Evolutionary conservation across 208 protist species (phyloP), one percentile per base, ranked within the genome.

Genomic region (Trypanosoma boissoni): DNA sequence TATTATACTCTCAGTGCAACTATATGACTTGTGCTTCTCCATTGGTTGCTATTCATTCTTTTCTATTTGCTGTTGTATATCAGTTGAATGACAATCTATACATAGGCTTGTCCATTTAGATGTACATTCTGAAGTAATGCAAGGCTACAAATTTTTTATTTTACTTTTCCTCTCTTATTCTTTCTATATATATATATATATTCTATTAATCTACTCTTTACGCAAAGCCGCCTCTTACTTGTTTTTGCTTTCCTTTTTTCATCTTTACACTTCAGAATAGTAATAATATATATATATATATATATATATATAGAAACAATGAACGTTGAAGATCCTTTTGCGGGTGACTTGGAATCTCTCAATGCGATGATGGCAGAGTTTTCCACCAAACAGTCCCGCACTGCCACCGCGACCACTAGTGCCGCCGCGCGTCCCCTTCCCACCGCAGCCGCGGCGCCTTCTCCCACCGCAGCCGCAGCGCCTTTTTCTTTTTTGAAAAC

Each of bases 261-360:
- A 59, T 58, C 43, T 44, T 42, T 28, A n/a, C n/a, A n/a, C n/a
- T n/a, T n/a, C n/a, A n/a, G n/a, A n/a, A 21, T 10, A 6, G 10
- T 10, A 31, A 14, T 44, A 44, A 1, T 62, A n/a, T 53, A 21
- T 41, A 42, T 34, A 10, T 36, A 16, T 24, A 52, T 36, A 29
- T 32, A 52, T 16, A 16, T 52, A 34, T 8, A 31, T 39, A 12
- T 39, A 34, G 23, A 48, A 9, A 9, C 50, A 29, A 90, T 90
- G 83, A 83, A 76, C 61, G 63, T 90, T 43, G 64, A 90, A 21
- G 78, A 90, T 45, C 83, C 73, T 20, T 90, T 82, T 64, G 78
- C 83, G 9, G 65, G 72, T 72, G 78, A 90, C 49, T 68, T 86
- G 29, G 64, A 57, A 12, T 64, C 64, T 20, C 68, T 84, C 46